phyloP scores from a whole-genome alignment of 768 basidiomycete genomes.

The Amanita exitialis region DNA sequence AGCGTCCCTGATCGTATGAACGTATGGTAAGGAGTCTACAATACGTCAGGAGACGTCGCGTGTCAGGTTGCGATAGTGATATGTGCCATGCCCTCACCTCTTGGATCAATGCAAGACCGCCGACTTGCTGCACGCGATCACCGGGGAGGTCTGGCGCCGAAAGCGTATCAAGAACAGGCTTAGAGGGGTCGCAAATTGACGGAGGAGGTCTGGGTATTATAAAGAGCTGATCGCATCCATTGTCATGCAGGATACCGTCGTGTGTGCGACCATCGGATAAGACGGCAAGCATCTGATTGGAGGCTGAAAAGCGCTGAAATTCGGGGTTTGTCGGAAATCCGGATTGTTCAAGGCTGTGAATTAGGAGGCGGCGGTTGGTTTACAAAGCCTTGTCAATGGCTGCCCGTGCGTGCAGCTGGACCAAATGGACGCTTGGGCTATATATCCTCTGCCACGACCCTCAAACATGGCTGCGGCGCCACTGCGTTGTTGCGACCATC shows the following conservation, averaged over 20 bases:
- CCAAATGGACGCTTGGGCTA: no score
- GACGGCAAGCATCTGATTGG: not conserved
- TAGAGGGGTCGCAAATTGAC: not conserved
- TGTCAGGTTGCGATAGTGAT: no score
- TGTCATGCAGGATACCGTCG: not conserved
- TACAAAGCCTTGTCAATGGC: no score
- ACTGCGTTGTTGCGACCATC: no score
- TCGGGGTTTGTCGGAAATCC: not conserved
- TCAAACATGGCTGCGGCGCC: no score
- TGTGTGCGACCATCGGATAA: not conserved
- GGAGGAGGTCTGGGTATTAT: not conserved
- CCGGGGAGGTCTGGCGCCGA: not conserved
- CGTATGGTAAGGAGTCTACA: not conserved
- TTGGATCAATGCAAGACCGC: not conserved
- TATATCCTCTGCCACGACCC: no score
- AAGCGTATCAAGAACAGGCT: not conserved
- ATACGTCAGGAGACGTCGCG: not conserved
- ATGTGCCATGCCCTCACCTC: not conserved
- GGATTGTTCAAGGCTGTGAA: not conserved
- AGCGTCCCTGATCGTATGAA: not conserved
- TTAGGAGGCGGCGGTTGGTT: no score
- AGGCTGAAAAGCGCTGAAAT: no score
- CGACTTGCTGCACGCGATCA: not conserved
- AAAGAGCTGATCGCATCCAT: not conserved
- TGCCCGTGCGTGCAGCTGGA: no score